phyloP scores from a whole-genome alignment of 225 moss, liverwort and hornwort genomes.

The Polytrichum formosum region DNA sequence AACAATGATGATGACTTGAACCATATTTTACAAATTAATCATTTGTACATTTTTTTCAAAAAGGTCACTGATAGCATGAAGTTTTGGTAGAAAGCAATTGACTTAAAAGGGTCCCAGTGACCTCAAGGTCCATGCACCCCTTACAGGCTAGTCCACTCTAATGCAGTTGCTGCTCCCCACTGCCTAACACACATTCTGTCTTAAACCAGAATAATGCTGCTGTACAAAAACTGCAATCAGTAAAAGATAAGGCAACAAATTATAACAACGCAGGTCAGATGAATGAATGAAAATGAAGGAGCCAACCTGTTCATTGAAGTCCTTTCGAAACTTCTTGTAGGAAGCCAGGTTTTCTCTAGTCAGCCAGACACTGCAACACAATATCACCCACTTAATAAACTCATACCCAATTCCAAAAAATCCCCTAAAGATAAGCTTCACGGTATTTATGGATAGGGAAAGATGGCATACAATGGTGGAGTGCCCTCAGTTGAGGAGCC shows the following conservation, averaged over 20 bases:
- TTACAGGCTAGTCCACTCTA: not conserved
- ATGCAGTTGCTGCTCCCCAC: not conserved
- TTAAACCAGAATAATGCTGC: no score
- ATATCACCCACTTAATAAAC: not conserved
- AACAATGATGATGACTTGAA: no score
- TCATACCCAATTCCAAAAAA: not conserved
- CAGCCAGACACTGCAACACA: slow-evolving; percentile 75
- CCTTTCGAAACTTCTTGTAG: slow-evolving; percentile 67
- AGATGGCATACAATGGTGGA: slow-evolving; percentile 53
- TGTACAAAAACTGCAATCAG: not conserved
- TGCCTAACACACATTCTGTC: no score
- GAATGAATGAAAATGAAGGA: not conserved
- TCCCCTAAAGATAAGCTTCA: not conserved
- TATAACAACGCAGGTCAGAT: not conserved
- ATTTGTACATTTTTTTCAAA: no score
- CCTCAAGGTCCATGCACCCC: no score
- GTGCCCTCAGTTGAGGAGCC: slow-evolving; percentile 43
- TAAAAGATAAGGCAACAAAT: not conserved
- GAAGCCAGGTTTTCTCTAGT: slow-evolving; percentile 71
- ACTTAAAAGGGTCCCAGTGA: no score
- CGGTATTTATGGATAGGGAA: not conserved
- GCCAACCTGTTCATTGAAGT: slow-evolving; percentile 79
- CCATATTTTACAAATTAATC: no score
- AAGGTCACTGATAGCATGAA: no score
- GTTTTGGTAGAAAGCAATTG: no score